Percentiles rank a stretch among this genome's conserved stretches.
phyloP scores from a whole-genome alignment of 441 rosid genomes.

The Adansonia grandidieri region DNA sequence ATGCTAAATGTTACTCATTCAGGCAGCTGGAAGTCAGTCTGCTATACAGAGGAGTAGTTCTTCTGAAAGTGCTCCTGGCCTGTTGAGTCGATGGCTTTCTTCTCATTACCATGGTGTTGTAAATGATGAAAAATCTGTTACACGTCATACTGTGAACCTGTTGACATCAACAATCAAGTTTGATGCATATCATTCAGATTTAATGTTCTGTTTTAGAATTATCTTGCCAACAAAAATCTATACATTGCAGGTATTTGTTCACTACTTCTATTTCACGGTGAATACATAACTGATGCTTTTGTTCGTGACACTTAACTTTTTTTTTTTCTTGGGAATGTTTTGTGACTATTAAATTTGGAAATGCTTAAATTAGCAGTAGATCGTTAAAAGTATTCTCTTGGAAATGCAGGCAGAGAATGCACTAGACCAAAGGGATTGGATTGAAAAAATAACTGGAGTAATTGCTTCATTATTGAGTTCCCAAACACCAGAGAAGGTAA shows the following conservation, averaged over 20 bases:
- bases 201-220: constrained; percentile 97
- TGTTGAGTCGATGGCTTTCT: constrained; percentile 96
- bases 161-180: constrained; percentile 92
- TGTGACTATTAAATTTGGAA: neutral
- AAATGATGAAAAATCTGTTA: constrained; percentile 91
- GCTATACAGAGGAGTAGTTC: constrained; percentile 54
- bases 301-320: constrained; percentile 15
- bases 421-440: constrained; percentile 94
- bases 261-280: constrained; percentile 8
- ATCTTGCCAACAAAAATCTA: constrained; percentile 89
- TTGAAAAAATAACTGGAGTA: constrained; percentile 96
- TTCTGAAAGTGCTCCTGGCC: constrained; percentile 72
- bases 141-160: constrained; percentile 92
- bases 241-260: constrained; percentile 77
- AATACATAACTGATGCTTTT: neutral
- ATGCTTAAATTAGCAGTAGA: constrained; percentile 18
- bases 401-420: constrained; percentile 93
- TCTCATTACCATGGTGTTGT: constrained; percentile 89
- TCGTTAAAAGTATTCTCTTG: constrained; percentile 31
- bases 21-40: constrained; percentile 76
- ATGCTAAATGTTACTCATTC: constrained; percentile 35
- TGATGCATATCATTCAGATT: constrained; percentile 94
- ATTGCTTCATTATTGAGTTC: constrained; percentile 84
- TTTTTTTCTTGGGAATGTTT: constrained; percentile 13
- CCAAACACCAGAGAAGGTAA: constrained; percentile 80